A percentile compares a stretch with the other conserved stretches of the same genome.
Evolutionary conservation across 1,284 basidiomycete genomes (phyloP).

Genomic region (Tylopilus sp.): DNA sequence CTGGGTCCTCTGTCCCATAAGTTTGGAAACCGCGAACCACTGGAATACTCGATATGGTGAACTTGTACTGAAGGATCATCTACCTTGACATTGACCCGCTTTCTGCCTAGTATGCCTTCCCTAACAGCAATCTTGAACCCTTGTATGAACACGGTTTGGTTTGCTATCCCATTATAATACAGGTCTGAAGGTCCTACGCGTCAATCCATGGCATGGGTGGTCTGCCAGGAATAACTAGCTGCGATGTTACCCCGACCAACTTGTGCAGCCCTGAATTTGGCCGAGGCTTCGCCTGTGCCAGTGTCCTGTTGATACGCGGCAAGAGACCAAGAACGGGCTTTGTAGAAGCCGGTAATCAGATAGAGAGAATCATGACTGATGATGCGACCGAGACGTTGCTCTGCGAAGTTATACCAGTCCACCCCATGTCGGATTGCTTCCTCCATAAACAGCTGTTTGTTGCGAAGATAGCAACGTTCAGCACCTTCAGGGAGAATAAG

Average conservation of each 20-base stretch:
- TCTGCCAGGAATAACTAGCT: constrained; percentile 17
- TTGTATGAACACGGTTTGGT: constrained; percentile 21
- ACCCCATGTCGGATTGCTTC: constrained; percentile 10
- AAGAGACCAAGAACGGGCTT: constrained; percentile 23
- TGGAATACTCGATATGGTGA: background rate
- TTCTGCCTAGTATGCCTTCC: constrained; percentile 6
- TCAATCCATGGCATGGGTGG: constrained; percentile 15
- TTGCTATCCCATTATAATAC: constrained; percentile 12
- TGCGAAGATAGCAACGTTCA: constrained; percentile 17
- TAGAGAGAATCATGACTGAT: constrained; percentile 21
- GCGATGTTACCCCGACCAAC: constrained; percentile 12
- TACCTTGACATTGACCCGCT: constrained; percentile 6
- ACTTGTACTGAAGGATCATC: constrained; percentile 4
- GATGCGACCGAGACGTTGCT: constrained; percentile 13
- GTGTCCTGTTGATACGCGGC: constrained; percentile 11
- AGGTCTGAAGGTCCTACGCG: constrained; percentile 15
- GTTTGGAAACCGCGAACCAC: background rate
- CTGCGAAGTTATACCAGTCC: constrained; percentile 22
- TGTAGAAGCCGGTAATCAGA: constrained; percentile 20
- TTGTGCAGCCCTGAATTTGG: constrained; percentile 8
- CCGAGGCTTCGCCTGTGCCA: background rate
- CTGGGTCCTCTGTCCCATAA: background rate
- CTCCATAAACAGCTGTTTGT: constrained; percentile 6
- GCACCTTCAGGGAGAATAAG: constrained; percentile 23
- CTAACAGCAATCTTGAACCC: constrained; percentile 19